Evolutionary conservation across 257 asterid species (phyloP).

Genomic region (Solanum chmielewskii): DNA sequence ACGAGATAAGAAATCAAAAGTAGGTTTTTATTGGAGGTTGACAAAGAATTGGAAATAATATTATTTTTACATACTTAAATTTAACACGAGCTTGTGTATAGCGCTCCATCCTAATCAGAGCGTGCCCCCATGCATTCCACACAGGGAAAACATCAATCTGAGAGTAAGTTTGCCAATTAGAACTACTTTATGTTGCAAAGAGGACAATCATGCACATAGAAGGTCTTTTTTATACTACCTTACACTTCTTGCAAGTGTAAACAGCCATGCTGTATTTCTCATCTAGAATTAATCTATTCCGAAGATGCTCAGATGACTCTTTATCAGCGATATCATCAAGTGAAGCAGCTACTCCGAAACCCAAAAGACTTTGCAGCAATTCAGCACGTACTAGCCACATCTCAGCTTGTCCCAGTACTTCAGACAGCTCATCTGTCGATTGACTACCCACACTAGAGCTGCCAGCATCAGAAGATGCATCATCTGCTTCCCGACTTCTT

Average conservation of each 20-base stretch:
- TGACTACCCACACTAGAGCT: constrained; percentile 90
- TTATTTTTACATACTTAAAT: constrained; percentile 51
- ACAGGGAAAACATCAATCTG: constrained; percentile 93
- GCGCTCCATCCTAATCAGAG: constrained; percentile 88
- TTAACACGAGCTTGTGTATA: constrained; percentile 96
- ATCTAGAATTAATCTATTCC: constrained; percentile 81
- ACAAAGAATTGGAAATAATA: background rate
- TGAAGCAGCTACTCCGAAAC: constrained; percentile 94
- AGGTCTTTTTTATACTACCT: constrained; percentile 32
- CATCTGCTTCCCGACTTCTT: constrained; percentile 72
- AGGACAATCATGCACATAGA: background rate
- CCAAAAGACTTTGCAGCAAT: constrained; percentile 90
- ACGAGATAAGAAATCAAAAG: background rate
- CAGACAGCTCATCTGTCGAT: constrained; percentile 78
- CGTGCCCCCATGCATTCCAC: constrained; percentile 98
- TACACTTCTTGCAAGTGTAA: constrained; percentile 94
- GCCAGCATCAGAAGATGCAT: constrained; percentile 88
- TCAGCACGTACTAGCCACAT: constrained; percentile 92
- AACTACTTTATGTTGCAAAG: background rate
- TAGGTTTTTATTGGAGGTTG: background rate
- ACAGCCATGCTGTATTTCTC: constrained; percentile 98
- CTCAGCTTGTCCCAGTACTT: constrained; percentile 69
- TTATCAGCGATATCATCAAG: constrained; percentile 94
- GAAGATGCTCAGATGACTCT: constrained; percentile 76
- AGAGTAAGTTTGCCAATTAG: background rate